Conservation (phyloP, 108 stramenopile genomes). For the Pseudonitzschia multistriata region DNA sequence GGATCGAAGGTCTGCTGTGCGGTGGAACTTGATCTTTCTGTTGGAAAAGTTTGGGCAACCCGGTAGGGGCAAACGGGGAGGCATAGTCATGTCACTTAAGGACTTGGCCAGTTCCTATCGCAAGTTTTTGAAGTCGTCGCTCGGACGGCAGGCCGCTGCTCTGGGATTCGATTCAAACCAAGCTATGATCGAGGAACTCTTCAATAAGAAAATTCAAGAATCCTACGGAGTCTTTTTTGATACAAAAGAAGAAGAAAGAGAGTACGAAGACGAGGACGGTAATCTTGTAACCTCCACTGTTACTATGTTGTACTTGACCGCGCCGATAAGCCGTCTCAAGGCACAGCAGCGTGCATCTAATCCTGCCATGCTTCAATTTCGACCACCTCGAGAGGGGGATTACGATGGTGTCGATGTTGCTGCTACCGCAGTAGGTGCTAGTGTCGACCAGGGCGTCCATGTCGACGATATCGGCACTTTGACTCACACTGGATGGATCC, state of each 20-base stretch:
- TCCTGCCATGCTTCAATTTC: constrained; percentile 69
- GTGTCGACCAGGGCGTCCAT: background rate
- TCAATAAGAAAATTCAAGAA: constrained; percentile 55
- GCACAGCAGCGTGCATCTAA: constrained; percentile 48
- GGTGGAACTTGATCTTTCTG: constrained; percentile 70
- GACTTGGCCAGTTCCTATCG: constrained; percentile 37
- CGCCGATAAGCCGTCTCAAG: constrained; percentile 48
- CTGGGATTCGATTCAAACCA: constrained; percentile 55
- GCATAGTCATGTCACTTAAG: constrained; percentile 30
- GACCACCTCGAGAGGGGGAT: constrained; percentile 28
- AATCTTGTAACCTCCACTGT: background rate
- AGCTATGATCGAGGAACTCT: constrained; percentile 55
- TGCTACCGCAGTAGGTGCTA: background rate
- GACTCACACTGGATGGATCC: constrained; percentile 48
- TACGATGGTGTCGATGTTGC: constrained; percentile 34
- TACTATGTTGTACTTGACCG: constrained; percentile 36
- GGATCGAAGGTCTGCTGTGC: constrained; percentile 58
- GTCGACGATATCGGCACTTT: constrained; percentile 35
- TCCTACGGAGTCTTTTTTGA: constrained; percentile 51
- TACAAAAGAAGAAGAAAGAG: constrained; percentile 33
- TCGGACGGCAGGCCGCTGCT: constrained; percentile 49
- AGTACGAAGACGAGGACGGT: background rate
- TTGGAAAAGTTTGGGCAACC: constrained; percentile 56
- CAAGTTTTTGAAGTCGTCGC: constrained; percentile 27
- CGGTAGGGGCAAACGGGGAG: constrained; percentile 19